Base-by-base conservation (phyloP, 1,139 yeast genomes). In the Geotrichum australiense region DNA sequence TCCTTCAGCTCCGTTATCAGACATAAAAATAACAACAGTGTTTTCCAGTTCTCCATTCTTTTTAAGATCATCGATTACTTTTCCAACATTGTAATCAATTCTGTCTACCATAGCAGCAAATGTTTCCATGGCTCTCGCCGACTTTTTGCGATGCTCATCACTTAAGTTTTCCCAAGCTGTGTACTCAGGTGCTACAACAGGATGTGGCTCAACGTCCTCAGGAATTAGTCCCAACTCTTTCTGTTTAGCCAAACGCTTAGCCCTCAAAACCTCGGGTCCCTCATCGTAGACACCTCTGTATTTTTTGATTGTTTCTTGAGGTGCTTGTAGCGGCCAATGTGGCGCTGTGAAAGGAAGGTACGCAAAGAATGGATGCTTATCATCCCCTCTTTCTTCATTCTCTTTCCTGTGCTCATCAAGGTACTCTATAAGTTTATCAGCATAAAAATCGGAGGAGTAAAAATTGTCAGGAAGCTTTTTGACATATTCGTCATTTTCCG, bases 311-410 rank as follows among this genome's bases (percentile, higher is more conserved):
- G 63, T 52, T 5, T 71, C 71, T 35, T 58, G 57, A 2, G 77
- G 78, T 0, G 80, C 80, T 56, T 74, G 80, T 46, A 68, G 65
- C 5, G 80, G 80, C 80, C 80, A 75, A 53, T 74, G 80, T 2
- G 80, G 80, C 1, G 80, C 79, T 3, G 78, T 73, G 48, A 71
- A 74, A 1, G 80, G 73, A 43, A 74, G 56, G 35, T 65, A 58
- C 1, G 76, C 77, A 49, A 73, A 71, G 47, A 73, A 75, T 6
- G 80, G 80, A 15, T 7, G 6, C 11, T 61, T 58, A 16, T 28
- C 5, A 2, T 3, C 15, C 2, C 28, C 23, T 2, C 20, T 23
- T 63, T 57, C 30, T 32, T 37, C 24, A 18, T 37, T 37, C 20
- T 44, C 42, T 7, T 24, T 15, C 3, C 34, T 27, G 19, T 37